Evolutionary conservation across 768 basidiomycete genomes (phyloP).

Genomic region (Tremella fuciformis): DNA sequence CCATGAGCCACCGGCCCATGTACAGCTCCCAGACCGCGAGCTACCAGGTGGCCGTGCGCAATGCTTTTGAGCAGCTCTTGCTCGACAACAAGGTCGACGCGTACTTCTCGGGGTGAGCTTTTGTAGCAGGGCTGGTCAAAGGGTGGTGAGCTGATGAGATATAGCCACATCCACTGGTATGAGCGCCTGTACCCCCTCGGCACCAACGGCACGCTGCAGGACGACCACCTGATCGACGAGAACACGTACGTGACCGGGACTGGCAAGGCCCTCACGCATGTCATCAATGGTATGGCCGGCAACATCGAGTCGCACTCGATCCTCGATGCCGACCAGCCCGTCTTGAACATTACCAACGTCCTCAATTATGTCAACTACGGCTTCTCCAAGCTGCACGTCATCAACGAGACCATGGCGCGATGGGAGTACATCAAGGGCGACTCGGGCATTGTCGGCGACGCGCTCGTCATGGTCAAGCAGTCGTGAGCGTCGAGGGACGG

Average conservation of each 20-base stretch:
- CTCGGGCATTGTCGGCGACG: constrained; percentile 15
- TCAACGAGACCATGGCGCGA: constrained; percentile 25
- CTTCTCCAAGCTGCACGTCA: constrained; percentile 26
- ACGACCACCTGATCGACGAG: constrained; percentile 19
- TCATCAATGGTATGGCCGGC: constrained; percentile 74
- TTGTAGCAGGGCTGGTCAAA: neutral
- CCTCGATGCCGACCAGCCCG: constrained; percentile 8
- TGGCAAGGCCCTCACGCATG: constrained; percentile 22
- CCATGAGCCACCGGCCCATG: constrained; percentile 30
- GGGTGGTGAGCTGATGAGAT: neutral
- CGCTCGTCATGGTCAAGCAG: constrained; percentile 17
- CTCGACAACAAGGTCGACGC: constrained; percentile 35
- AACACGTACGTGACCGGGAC: constrained; percentile 21
- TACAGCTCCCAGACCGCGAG: constrained; percentile 12
- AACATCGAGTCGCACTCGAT: constrained; percentile 60
- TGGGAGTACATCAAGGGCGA: constrained; percentile 22
- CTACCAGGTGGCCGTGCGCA: constrained; percentile 19
- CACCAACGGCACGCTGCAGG: constrained; percentile 22
- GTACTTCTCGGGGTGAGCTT: constrained; percentile 11
- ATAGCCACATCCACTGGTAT: constrained; percentile 23
- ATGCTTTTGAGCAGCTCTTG: constrained; percentile 42
- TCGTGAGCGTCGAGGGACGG: no score
- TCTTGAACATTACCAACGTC: constrained; percentile 23
- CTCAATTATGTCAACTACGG: constrained; percentile 22
- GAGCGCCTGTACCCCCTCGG: constrained; percentile 23